Evolutionary conservation across 805 yeast genomes (phyloP), one percentile per base, ranked within the genome.

Genomic region (Pichia californica): DNA sequence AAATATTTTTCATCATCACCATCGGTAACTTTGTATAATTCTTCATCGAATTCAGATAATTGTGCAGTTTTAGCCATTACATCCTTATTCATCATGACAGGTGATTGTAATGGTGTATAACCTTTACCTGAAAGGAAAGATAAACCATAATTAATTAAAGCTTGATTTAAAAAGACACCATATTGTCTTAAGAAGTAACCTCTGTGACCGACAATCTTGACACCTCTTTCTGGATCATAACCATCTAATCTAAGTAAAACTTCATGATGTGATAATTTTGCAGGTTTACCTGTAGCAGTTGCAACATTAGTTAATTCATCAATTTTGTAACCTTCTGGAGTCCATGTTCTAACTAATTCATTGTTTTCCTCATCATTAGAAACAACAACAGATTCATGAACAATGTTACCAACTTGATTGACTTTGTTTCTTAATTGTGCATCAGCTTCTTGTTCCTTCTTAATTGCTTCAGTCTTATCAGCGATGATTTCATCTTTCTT

Each of bases 61-160:
- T 93, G 99, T 8, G 99, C 99, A 54, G 99, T 93, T 70, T 87
- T 89, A 55, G 98, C 98, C 99, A 93, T 93, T 45, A 88, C 95
- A 46, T 93, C 98, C 71, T 93, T 93, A 80, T 93, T 93, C 96
- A 93, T 88, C 99, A 93, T 93, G 36, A 91, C 96, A 46, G 99
- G 99, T 14, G 99, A 95, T 73, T 93, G 99, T 67, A 93, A 74
- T 51, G 98, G 95, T 43, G 74, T 73, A 73, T 88, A 93, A 40
- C 81, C 88, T 56, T 81, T 78, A 16, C 45, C 27, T 51, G 86
- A 77, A 64, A 93, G 76, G 69, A 88, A 89, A 48, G 76, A 73
- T 62, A 93, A 77, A 55, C 99, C 99, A 62, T 89, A 91, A 77
- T 89, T 93, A 67, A 93, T 93, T 66, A 93, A 74, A 35, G 99